These are phyloP conservation scores for Mariannaea elegans DNA, from an alignment of 2,329 filamentous ascomycete species.

Conservation along the genomic window DNA sequence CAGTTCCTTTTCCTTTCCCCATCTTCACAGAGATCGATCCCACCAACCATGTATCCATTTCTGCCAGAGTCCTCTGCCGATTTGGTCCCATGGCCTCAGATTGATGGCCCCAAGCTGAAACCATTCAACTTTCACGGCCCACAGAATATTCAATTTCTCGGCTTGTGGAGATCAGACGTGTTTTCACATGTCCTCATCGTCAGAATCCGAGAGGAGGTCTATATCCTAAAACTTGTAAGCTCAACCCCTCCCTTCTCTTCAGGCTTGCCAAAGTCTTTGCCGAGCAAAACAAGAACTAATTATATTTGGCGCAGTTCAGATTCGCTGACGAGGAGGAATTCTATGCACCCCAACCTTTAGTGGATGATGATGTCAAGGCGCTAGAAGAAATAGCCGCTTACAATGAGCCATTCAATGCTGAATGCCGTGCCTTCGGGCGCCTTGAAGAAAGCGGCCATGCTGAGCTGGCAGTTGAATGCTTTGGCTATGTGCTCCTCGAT, in stretches of 20 bases:
- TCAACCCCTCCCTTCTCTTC: not conserved
- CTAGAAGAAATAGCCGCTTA: conserved; percentile 28
- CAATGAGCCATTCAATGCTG: conserved; percentile 36
- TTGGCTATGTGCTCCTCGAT: conserved; percentile 40
- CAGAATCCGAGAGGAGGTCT: not conserved
- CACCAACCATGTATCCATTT: conserved; percentile 4
- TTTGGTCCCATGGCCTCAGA: not conserved
- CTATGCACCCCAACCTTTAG: not conserved
- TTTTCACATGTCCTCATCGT: not conserved
- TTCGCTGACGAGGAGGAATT: not conserved
- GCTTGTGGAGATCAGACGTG: not conserved
- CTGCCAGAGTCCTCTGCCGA: not conserved
- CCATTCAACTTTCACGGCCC: conserved; percentile 4
- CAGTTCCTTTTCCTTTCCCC: too few relatives aligned
- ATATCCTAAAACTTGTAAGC: conserved; percentile 7
- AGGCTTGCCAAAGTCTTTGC: too few relatives aligned
- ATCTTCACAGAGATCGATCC: too few relatives aligned
- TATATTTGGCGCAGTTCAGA: not conserved
- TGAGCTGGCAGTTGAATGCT: conserved; percentile 35
- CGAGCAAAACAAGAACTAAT: too few relatives aligned
- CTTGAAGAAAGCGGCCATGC: conserved; percentile 37
- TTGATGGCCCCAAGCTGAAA: conserved; percentile 1
- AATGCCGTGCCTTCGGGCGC: conserved; percentile 42
- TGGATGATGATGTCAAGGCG: not conserved
- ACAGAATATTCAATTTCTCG: conserved; percentile 1